phyloP scores from a whole-genome alignment of 257 asterid genomes.

The Scutellaria barbata region DNA sequence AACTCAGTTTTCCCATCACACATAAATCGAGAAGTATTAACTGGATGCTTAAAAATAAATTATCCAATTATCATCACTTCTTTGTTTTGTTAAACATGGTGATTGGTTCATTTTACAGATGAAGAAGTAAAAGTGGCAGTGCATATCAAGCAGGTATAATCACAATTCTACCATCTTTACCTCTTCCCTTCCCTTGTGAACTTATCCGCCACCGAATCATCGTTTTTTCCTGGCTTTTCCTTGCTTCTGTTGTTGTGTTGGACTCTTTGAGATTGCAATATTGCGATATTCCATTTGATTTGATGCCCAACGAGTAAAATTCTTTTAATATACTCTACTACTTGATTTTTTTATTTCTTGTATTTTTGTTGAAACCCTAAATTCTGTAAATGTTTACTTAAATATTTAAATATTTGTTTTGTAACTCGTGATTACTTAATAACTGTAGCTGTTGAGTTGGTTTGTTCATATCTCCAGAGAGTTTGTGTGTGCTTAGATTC shows the following conservation, averaged over 20 bases:
- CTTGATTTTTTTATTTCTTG: not conserved
- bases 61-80: too few species aligned
- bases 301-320: conserved; percentile 23
- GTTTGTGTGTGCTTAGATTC: not conserved
- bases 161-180: not conserved
- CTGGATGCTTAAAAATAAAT: too few species aligned
- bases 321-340: conserved; percentile 3
- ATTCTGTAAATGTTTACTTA: not conserved
- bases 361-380: not conserved
- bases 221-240: not conserved
- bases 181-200: too few species aligned
- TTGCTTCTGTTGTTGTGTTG: conserved; percentile 5
- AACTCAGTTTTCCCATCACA: too few species aligned
- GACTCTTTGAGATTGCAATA: not conserved
- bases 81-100: too few species aligned
- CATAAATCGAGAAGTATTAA: too few species aligned
- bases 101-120: too few species aligned
- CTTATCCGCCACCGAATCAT: not conserved
- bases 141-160: not conserved
- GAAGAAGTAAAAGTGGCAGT: too few species aligned
- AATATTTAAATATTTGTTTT: not conserved
- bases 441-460: not conserved
- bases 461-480: conserved; percentile 9
- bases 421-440: conserved; percentile 14
- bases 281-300: too few species aligned